Conservation (phyloP, 768 basidiomycete species). For the Russula sp. region DNA sequence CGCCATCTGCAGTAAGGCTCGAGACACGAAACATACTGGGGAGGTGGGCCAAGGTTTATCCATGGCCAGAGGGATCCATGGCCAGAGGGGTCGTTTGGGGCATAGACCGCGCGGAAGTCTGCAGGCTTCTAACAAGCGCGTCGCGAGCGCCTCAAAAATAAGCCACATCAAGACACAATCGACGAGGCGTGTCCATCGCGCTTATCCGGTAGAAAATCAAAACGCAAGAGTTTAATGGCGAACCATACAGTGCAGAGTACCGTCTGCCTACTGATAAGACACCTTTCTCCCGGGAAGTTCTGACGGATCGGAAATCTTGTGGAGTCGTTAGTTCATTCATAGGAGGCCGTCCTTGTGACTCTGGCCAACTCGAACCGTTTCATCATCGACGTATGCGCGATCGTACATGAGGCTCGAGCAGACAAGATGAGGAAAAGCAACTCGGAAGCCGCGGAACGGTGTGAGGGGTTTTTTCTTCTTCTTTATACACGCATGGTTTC, state of each 20-base stretch:
- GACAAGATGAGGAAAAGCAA: constrained; percentile 4
- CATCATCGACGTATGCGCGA: not conserved
- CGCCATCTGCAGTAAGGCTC: not conserved
- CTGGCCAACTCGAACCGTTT: not conserved
- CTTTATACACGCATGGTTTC: not conserved
- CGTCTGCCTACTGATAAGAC: not conserved
- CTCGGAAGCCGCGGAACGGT: constrained; percentile 3
- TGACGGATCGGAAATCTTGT: not conserved
- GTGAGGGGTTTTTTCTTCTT: not conserved
- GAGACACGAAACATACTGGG: not conserved
- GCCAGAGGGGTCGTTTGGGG: not conserved
- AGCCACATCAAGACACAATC: not conserved
- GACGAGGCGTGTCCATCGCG: not conserved
- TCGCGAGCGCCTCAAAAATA: not conserved
- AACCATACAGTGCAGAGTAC: not conserved
- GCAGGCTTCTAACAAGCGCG: constrained; percentile 3
- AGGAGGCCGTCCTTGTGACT: constrained; percentile 1
- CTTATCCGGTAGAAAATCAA: not conserved
- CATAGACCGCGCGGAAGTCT: constrained; percentile 10
- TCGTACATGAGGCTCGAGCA: constrained; percentile 8
- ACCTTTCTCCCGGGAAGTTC: not conserved
- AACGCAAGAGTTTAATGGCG: not conserved
- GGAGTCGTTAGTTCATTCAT: not conserved
- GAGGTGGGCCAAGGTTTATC: not conserved
- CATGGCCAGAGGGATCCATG: too few relatives aligned